Conservation (phyloP, 2,329 filamentous ascomycete genomes). For the Hortaea werneckii region DNA sequence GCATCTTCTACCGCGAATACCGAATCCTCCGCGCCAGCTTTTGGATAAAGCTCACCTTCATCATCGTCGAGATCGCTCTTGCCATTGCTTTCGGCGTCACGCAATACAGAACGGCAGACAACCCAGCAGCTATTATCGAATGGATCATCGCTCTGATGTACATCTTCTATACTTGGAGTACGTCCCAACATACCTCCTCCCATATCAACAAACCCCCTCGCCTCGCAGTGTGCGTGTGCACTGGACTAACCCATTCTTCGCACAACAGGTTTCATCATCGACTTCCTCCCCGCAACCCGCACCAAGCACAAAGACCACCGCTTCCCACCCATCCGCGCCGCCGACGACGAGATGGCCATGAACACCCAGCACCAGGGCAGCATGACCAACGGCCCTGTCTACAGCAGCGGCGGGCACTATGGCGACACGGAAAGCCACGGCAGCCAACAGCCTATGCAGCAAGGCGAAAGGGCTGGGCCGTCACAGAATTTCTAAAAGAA, state of each 20-base stretch:
- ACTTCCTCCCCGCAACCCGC: slow-evolving; percentile 68
- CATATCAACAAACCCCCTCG: slow-evolving; percentile 30
- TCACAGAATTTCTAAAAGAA: neutral
- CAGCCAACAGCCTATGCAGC: slow-evolving; percentile 13
- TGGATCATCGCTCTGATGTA: slow-evolving; percentile 73
- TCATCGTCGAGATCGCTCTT: slow-evolving; percentile 67
- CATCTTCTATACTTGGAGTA: slow-evolving; percentile 65
- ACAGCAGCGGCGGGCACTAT: slow-evolving; percentile 15
- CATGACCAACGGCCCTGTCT: slow-evolving; percentile 23
- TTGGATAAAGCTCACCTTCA: slow-evolving; percentile 77
- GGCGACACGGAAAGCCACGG: slow-evolving; percentile 12
- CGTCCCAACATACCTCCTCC: neutral
- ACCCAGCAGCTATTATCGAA: slow-evolving; percentile 69
- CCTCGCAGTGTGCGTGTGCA: neutral
- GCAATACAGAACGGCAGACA: slow-evolving; percentile 30
- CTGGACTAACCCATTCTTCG: too few relatives aligned
- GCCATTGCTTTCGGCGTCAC: slow-evolving; percentile 59
- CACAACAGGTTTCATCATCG: slow-evolving; percentile 58
- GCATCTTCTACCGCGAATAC: slow-evolving; percentile 67
- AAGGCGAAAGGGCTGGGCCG: slow-evolving; percentile 2
- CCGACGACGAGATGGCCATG: slow-evolving; percentile 20
- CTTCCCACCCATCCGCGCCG: slow-evolving; percentile 28
- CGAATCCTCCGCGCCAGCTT: slow-evolving; percentile 67
- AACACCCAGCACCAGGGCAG: slow-evolving; percentile 18
- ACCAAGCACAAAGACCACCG: slow-evolving; percentile 40